Base-by-base conservation (phyloP, 345 rosid genomes). In the Sonneratia caseolaris region DNA sequence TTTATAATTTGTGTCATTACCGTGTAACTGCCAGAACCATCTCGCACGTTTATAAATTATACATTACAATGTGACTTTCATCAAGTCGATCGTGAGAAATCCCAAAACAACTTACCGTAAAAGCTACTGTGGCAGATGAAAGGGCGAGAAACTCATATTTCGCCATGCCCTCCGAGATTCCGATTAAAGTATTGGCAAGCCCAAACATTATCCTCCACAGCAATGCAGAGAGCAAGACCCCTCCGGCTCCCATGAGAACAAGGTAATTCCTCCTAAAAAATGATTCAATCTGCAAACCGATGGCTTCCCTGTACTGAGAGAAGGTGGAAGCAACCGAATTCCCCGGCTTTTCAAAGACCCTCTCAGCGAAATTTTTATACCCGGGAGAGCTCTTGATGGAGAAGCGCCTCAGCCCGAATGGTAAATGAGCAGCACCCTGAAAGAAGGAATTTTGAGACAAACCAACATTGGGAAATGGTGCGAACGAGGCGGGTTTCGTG, bases 191-290 rank as follows among this genome's bases (percentile, higher is more conserved):
- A 71, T 72, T 92, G 66, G 99, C 97, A 80, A 92, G 80, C 4
- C 96, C 97, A 74, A 86, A 93, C 96, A 91, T 89, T 72, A 91
- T 73, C 88, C 92, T 87, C 97, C 98, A 93, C 35, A 89, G 77
- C 79, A 91, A 80, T 68, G 80, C 83, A 80, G 96, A 90, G 4
- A 86, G 56, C 37, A 88, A 35, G 57, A 85, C 85, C 64, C 84
- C 96, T 47, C 83, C 97, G 4, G 82, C 97, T 14, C 96, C 97
- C 59, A 87, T 64, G 78, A 90, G 70, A 67, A 92, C 43, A 71
- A 90, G 76, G 57, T 74, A 83, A 78, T 90, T 91, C 76, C 92
- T 90, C 83, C 77, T 89, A 80, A 81, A 77, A 72, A 92, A 92
- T 0, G 99, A 92, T 76, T 94, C 93, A 53, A 88, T 67, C 19